phyloP scores from a whole-genome alignment of 441 rosid genomes.

The Pelargonium australe region DNA sequence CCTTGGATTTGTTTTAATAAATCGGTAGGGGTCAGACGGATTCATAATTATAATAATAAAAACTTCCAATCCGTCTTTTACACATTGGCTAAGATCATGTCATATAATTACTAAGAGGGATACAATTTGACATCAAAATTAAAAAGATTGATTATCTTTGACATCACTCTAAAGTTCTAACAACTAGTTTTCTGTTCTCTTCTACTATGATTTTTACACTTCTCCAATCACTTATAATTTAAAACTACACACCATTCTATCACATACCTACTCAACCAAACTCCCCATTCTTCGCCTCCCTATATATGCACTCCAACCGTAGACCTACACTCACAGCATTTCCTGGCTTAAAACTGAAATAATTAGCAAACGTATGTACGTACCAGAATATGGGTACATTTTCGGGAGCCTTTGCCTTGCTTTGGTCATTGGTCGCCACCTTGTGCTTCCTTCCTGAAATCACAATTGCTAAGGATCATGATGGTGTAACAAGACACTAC shows the following conservation, averaged over 20 bases:
- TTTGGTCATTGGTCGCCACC: conserved; percentile 1
- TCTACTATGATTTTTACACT: background rate
- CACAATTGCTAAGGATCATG: conserved; percentile 17
- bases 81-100: background rate
- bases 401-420: background rate
- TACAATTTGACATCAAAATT: background rate
- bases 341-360: background rate
- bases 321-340: conserved; percentile 2
- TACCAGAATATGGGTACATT: background rate
- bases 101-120: background rate
- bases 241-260: conserved; percentile 4
- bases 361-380: background rate
- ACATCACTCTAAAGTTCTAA: conserved; percentile 6
- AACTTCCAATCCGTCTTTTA: background rate
- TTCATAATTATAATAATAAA: no score
- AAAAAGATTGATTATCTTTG: conserved; percentile 4
- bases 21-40: no score
- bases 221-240: background rate
- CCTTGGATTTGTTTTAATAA: no score
- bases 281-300: background rate
- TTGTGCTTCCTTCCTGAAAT: conserved; percentile 6
- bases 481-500: conserved; percentile 37
- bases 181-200: background rate
- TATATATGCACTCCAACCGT: conserved; percentile 5
- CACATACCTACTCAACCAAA: conserved; percentile 9